Conservation (phyloP, 2,329 filamentous ascomycete genomes). For the Arthrinium puccinioides region DNA sequence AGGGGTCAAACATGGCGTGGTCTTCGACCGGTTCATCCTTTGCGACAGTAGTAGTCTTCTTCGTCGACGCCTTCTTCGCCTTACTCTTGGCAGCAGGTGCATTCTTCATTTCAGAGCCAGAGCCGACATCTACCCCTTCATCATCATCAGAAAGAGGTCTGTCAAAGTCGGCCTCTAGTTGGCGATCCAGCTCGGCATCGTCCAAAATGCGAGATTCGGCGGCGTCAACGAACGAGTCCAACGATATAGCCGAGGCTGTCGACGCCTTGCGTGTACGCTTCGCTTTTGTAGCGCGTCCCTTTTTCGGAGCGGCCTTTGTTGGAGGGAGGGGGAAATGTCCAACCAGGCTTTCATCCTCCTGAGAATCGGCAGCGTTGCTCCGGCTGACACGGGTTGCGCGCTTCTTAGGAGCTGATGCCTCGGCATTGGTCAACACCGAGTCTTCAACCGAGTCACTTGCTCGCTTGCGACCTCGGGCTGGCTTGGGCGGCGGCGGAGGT, state of each 20-base stretch:
- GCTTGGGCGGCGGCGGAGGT: slow-evolving; percentile 29
- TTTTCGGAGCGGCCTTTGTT: slow-evolving; percentile 32
- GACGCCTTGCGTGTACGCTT: slow-evolving; percentile 40
- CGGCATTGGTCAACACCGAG: slow-evolving; percentile 30
- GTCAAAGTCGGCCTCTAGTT: slow-evolving; percentile 58
- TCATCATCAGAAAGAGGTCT: slow-evolving; percentile 47
- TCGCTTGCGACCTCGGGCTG: slow-evolving; percentile 53
- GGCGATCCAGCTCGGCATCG: slow-evolving; percentile 60
- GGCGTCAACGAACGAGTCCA: slow-evolving; percentile 14
- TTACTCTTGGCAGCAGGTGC: slow-evolving; percentile 23
- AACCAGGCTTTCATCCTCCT: slow-evolving; percentile 31
- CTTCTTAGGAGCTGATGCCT: slow-evolving; percentile 51
- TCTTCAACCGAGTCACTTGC: slow-evolving; percentile 52
- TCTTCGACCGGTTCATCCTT: slow-evolving; percentile 24
- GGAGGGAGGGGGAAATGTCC: slow-evolving; percentile 23
- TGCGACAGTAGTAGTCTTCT: slow-evolving; percentile 11
- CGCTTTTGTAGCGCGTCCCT: slow-evolving; percentile 35
- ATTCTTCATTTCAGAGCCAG: slow-evolving; percentile 35
- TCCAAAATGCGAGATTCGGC: slow-evolving; percentile 39
- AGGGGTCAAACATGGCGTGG: slow-evolving; percentile 47
- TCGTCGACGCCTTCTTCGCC: slow-evolving; percentile 18
- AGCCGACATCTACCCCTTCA: slow-evolving; percentile 31
- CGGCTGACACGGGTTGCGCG: slow-evolving; percentile 44
- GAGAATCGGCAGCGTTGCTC: slow-evolving; percentile 33
- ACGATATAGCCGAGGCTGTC: slow-evolving; percentile 31